Conservation (phyloP, 2,329 filamentous ascomycete genomes). For the Cordyceps javanica region DNA sequence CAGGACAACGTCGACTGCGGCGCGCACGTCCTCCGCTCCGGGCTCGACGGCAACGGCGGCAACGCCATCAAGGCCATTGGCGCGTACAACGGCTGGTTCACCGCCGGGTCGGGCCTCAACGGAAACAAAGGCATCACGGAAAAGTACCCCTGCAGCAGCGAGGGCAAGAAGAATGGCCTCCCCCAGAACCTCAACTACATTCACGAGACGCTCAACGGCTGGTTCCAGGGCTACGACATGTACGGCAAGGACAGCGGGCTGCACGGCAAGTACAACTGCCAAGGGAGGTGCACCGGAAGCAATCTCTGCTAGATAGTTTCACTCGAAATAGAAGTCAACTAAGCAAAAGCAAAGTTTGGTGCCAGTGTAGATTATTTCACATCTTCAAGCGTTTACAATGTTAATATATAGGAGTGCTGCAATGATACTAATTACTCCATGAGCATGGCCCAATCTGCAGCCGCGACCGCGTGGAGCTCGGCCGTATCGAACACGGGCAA, state of each 20-base stretch:
- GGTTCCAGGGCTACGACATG: constrained; percentile 29
- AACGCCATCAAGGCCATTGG: constrained; percentile 29
- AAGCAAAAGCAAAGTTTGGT: too few species aligned
- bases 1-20: constrained; percentile 30
- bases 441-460: constrained; percentile 22
- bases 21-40: constrained; percentile 23
- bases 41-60: constrained; percentile 20
- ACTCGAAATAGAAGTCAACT: too few species aligned
- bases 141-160: constrained; percentile 16
- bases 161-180: constrained; percentile 22
- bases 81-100: constrained; percentile 32
- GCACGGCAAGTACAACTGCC: constrained; percentile 16
- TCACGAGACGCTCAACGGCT: constrained; percentile 30
- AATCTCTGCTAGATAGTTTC: background rate
- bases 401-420: too few species aligned
- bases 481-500: constrained; percentile 21
- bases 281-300: constrained; percentile 10
- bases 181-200: constrained; percentile 32
- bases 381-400: too few species aligned
- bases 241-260: constrained; percentile 22
- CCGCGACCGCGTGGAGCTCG: constrained; percentile 18
- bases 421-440: background rate
- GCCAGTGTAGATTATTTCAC: too few species aligned
- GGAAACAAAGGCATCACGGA: constrained; percentile 24
- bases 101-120: constrained; percentile 22